Evolutionary conservation across 495 filamentous ascomycete species (phyloP), one percentile per base, ranked within the genome.

Genomic region (Poronia punctata): DNA sequence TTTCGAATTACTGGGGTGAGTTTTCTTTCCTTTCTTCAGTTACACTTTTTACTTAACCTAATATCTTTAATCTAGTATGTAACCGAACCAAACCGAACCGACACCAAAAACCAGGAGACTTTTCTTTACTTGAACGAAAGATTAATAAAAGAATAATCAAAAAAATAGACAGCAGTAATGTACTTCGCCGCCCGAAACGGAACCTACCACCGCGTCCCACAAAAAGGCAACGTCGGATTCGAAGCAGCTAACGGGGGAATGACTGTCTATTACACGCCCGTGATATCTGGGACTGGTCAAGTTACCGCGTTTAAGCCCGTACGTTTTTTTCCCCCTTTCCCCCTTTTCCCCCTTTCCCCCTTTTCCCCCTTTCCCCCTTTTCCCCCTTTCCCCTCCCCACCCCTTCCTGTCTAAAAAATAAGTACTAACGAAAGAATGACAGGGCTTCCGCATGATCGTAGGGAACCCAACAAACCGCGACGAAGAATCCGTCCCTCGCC

Each of bases 401-500:
- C 4, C 16, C 9, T n/a, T 14, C 1, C 17, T 23, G 3, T 11
- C 3, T 1, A 11, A 8, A 10, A 15, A 26, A 32, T 12, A 1
- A 21, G 35, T 48, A 25, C 46, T 23, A 9, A 12, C 4, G n/a
- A 35, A 34, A 28, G 17, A 37, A 10, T 5, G 1, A 20, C 28
- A 62, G 62, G 68, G 68, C 24, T 66, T 66, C 58, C 57, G 61
- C 10, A 66, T 65, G 61, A 52, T 65, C 19, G 58, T 60, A 30
- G 63, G 61, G 18, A 48, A 66, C 45, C 59, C 63, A 15, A 41
- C 15, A 3, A 54, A 58, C 44, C 53, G 61, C 21, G 50, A 46
- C 0, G 38, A 53, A 30, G 44, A 32, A 1, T 17, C 49, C 35
- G 54, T 50, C 26, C 55, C 38, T 40, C 57, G 54, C 15, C 54